Percentiles rank a stretch among this genome's conserved stretches.
Evolutionary conservation across 2,329 filamentous ascomycete species (phyloP).

Genomic region (Xylariomycetidae sp.): DNA sequence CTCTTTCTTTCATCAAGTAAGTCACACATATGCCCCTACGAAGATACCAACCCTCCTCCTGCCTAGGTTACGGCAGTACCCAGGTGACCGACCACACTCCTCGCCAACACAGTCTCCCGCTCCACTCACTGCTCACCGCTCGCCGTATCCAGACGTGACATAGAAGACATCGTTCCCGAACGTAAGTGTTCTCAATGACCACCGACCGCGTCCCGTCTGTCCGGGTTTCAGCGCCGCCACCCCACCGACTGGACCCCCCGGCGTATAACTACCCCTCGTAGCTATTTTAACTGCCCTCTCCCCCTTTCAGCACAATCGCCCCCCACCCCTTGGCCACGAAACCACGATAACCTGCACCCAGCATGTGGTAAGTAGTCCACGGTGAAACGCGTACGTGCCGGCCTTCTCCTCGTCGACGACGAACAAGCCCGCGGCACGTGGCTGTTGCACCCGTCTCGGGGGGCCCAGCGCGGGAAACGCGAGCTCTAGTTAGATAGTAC

Average conservation of each 20-base stretch:
- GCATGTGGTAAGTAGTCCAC: slow-evolving; percentile 52
- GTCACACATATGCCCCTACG: too few species aligned
- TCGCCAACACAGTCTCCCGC: neutral
- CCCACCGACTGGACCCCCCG: slow-evolving; percentile 41
- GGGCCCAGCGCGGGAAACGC: slow-evolving; percentile 40
- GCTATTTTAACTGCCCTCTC: slow-evolving; percentile 39
- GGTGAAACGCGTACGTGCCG: slow-evolving; percentile 38
- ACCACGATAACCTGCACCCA: slow-evolving; percentile 47
- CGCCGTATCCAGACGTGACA: slow-evolving; percentile 29
- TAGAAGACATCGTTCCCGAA: slow-evolving; percentile 42
- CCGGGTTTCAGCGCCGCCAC: slow-evolving; percentile 39
- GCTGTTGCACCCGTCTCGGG: slow-evolving; percentile 32
- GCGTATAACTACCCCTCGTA: slow-evolving; percentile 34
- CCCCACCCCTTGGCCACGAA: slow-evolving; percentile 44
- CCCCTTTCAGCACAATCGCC: slow-evolving; percentile 36
- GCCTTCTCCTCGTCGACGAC: slow-evolving; percentile 46
- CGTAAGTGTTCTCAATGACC: slow-evolving; percentile 43
- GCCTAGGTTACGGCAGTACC: too few species aligned
- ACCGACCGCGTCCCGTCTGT: slow-evolving; percentile 40
- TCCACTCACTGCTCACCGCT: slow-evolving; percentile 36
- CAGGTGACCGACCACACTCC: neutral
- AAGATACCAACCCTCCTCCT: too few species aligned
- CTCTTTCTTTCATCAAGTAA: too few species aligned
- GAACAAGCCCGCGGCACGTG: slow-evolving; percentile 47
- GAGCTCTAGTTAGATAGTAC: slow-evolving; percentile 45